A percentile compares a stretch with the other conserved stretches of the same genome.
Conservation (phyloP, 2,329 filamentous ascomycete species). For the Rhinocladiella similis region DNA sequence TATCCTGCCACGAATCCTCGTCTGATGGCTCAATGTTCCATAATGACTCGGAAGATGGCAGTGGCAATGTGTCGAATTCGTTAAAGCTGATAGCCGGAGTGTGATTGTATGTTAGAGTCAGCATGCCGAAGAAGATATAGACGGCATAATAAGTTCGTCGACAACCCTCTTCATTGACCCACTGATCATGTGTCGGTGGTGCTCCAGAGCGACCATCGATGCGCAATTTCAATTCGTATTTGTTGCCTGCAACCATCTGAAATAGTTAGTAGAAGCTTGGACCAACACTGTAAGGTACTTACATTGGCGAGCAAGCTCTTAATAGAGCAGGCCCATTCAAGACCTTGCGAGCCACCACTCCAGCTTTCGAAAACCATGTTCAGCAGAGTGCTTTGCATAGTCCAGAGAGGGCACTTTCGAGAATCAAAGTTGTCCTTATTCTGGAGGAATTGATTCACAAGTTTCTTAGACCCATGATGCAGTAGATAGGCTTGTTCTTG, state of each 20-base stretch:
- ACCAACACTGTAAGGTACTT: constrained; percentile 28
- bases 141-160: constrained; percentile 96
- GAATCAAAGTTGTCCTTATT: constrained; percentile 99
- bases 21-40: constrained; percentile 86
- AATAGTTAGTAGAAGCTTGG: constrained; percentile 26
- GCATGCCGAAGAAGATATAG: constrained; percentile 96
- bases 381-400: constrained; percentile 92
- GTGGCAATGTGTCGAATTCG: constrained; percentile 88
- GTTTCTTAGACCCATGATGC: constrained; percentile 94
- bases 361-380: constrained; percentile 99
- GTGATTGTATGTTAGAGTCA: constrained; percentile 96
- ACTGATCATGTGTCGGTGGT: constrained; percentile 78
- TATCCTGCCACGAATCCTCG: constrained; percentile 81
- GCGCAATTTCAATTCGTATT: constrained; percentile 92
- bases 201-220: constrained; percentile 80
- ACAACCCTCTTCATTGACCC: constrained; percentile 96
- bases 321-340: constrained; percentile 99
- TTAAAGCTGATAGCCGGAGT: constrained; percentile 98
- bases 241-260: constrained; percentile 91
- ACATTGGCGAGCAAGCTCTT: constrained; percentile 92
- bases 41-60: constrained; percentile 89
- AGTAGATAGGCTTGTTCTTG: constrained; percentile 96
- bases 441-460: constrained; percentile 94
- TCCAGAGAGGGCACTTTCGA: constrained; percentile 94
- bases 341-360: constrained; percentile 95